Evolutionary conservation across 1,284 basidiomycete species (phyloP).

Genomic region (Moesziomyces parantarcticus): DNA sequence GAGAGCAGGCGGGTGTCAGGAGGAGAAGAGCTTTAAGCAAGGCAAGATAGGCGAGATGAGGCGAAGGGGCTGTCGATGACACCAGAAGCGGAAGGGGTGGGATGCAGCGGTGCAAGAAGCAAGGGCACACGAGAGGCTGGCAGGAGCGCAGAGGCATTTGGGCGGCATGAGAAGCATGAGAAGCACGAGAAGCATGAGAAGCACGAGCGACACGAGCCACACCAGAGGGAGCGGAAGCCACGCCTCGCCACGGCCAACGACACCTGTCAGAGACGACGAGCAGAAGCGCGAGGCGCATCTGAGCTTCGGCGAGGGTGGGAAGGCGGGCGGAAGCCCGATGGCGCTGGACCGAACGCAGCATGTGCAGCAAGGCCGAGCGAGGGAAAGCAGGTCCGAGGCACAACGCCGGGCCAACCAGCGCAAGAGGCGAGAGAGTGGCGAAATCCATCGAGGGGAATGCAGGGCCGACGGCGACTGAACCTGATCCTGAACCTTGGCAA

Average conservation of each 20-base stretch:
- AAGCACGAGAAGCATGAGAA: background rate
- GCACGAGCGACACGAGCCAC: slow-evolving; percentile 10
- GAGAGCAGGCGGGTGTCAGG: slow-evolving; percentile 18
- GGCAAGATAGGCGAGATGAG: slow-evolving; percentile 3
- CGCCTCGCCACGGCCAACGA: slow-evolving; percentile 17
- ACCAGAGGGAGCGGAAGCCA: too few relatives aligned
- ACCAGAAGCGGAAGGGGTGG: slow-evolving; percentile 15
- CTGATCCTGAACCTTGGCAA: too few relatives aligned
- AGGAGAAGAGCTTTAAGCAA: slow-evolving; percentile 10
- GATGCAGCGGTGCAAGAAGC: slow-evolving; percentile 1
- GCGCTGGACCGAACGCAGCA: background rate
- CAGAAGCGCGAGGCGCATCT: slow-evolving; percentile 5
- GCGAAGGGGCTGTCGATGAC: slow-evolving; percentile 29
- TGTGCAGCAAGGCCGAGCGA: slow-evolving; percentile 5
- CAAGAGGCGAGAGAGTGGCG: background rate
- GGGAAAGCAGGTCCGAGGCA: slow-evolving; percentile 5
- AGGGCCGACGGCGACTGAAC: background rate
- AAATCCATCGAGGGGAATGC: slow-evolving; percentile 1
- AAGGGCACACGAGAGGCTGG: slow-evolving; percentile 1
- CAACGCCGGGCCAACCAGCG: slow-evolving; percentile 27
- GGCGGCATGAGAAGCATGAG: slow-evolving; percentile 1
- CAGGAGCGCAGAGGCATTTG: too few relatives aligned
- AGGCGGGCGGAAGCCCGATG: slow-evolving; percentile 1
- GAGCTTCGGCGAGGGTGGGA: slow-evolving; percentile 38
- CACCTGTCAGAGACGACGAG: background rate